These are phyloP conservation scores for Dalechampia spathulata DNA, from an alignment of 441 rosid species.

Conservation along the genomic window DNA sequence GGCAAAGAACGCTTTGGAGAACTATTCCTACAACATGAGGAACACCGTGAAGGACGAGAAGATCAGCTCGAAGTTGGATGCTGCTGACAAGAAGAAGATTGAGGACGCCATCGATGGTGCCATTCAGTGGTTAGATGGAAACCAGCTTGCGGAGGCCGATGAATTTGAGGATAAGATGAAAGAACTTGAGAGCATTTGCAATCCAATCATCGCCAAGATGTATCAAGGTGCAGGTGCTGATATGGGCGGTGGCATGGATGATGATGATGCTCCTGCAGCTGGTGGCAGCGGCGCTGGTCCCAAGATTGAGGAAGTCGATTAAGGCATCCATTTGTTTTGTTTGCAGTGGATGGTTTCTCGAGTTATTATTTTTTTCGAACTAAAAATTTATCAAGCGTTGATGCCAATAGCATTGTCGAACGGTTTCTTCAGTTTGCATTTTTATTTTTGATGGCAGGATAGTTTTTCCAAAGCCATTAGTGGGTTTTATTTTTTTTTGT, in stretches of 20 bases:
- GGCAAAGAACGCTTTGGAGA: slow-evolving; percentile 56
- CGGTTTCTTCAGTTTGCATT: too few species aligned
- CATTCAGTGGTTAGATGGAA: slow-evolving; percentile 56
- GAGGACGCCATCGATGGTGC: slow-evolving; percentile 45
- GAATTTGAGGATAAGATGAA: too few species aligned
- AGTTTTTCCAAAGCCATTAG: too few species aligned
- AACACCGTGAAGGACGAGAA: slow-evolving; percentile 56
- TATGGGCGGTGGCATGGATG: slow-evolving; percentile 30
- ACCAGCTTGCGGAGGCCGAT: too few species aligned
- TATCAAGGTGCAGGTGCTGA: slow-evolving; percentile 57
- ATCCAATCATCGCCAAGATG: slow-evolving; percentile 66
- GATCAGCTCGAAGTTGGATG: slow-evolving; percentile 42
- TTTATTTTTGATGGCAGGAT: too few species aligned
- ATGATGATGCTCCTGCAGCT: slow-evolving; percentile 38
- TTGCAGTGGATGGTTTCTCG: too few species aligned
- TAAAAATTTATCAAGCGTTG: too few species aligned
- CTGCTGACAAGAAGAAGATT: slow-evolving; percentile 55
- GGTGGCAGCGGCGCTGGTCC: slow-evolving; percentile 49
- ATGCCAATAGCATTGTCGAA: too few species aligned
- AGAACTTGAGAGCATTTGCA: too few species aligned
- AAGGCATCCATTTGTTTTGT: not conserved
- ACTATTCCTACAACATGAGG: slow-evolving; percentile 23
- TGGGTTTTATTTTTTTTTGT: too few species aligned
- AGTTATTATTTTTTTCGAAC: too few species aligned
- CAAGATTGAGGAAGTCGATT: slow-evolving; percentile 46